These are phyloP conservation scores for Dryas alaskensis DNA, from an alignment of 306 rosid genomes.

Conservation along the genomic window DNA sequence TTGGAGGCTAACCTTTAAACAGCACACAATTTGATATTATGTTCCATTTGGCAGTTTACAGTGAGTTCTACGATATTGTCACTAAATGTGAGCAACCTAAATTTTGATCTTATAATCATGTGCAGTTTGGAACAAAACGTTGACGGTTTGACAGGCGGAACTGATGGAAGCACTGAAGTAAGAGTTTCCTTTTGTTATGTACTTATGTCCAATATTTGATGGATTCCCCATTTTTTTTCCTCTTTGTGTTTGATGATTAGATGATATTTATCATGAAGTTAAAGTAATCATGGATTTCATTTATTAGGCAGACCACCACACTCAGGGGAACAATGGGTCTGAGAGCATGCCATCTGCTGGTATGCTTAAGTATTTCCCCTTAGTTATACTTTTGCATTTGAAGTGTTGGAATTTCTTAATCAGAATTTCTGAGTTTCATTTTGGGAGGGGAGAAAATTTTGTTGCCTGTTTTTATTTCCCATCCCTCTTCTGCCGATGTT, in stretches of 20 bases:
- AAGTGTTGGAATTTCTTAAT: not conserved
- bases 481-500: not conserved
- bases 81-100: not conserved
- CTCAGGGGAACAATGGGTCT: constrained; percentile 10
- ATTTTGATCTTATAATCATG: constrained; percentile 12
- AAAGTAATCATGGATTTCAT: not conserved
- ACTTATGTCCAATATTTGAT: not conserved
- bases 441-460: not conserved
- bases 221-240: not conserved
- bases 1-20: not conserved
- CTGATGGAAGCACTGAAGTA: constrained; percentile 16
- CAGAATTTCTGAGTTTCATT: not conserved
- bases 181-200: not conserved
- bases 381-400: not conserved
- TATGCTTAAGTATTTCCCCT: constrained; percentile 1
- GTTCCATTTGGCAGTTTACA: not conserved
- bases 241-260: not conserved
- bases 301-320: constrained; percentile 21
- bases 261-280: not conserved
- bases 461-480: not conserved
- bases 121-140: not conserved
- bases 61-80: not conserved
- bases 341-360: constrained; percentile 27
- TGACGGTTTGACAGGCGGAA: constrained; percentile 19
- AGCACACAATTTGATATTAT: not conserved